Evolutionary conservation across 129 eudicot genomes (phyloP), one percentile per base, ranked within the genome.

Genomic region (Lonicera japonica): DNA sequence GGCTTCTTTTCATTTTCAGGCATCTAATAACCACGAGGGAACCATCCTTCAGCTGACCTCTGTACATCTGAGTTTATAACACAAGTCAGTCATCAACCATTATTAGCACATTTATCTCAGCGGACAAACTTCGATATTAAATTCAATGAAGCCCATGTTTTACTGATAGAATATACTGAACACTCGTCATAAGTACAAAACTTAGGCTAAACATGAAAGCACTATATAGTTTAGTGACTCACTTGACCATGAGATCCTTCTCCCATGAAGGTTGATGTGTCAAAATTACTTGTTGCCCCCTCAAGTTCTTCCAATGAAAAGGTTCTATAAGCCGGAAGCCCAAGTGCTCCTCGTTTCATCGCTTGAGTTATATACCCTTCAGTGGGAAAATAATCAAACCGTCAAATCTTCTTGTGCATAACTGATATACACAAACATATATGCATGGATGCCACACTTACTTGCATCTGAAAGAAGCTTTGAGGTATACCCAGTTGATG

Each of bases 241-340:
- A 91, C 97, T 90, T 85, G 99, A 40, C 89, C 91, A 50, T 70
- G 59, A 67, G 95, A 78, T 53, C 89, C 89, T 85, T 87, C 85
- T 11, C 88, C 86, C 58, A 85, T 68, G 67, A 78, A 82, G n/a
- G 75, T 67, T 19, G 89, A 78, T 58, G 86, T 61, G 46, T 67
- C 69, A 25, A 88, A 92, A 61, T 80, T 76, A 64, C 75, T 81
- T 9, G 96, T 92, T 25, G 99, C 96, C 40, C 75, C 81, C 78
- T 92, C 94, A 29, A 92, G 85, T 67, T 92, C 96, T 64, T 82
- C 94, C 24, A 88, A 50, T 16, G 88, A 73, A 67, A 80, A 92
- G 21, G 81, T 73, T n/a, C 86, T 75, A 52, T 92, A 84, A 22
- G 91, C 75, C 29, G 99, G 88, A 75, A 88, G 47, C 10, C 91